Base-by-base conservation (phyloP, 192 early-diverging fungal genomes). In the Entomortierella chlamydospora region DNA sequence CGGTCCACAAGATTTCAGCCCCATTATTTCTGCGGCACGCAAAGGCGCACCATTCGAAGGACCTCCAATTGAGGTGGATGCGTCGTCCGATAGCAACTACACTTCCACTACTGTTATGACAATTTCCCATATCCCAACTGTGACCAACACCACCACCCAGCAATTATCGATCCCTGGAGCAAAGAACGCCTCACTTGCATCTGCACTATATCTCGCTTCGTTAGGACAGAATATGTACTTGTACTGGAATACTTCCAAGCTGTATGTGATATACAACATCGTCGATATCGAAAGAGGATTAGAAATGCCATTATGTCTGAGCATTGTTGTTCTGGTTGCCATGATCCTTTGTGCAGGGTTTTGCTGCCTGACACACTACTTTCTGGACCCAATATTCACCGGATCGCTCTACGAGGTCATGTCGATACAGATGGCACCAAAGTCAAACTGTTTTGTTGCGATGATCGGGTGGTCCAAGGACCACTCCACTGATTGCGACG, bases 181-280 rank as follows among this genome's bases (percentile, higher is more conserved):
- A 47, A 47, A 20, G 3, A 20, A 47, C 3, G 45, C 45, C 2
- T 20, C 45, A 47, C 15, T 20, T 20, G 20, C 45, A 47, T 20
- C 45, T 17, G 45, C 47, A 20, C 25, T 2, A 0, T 62, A 62
- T 45, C 15, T 62, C 43, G 61, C 61, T 29, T 17, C 3, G 2
- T 37, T 62, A 26, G 61, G 61, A 17, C 26, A 50, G 5, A 62
- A 50, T 20, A 29, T 62, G 2, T 17, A 28, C 10, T 4, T n/a
- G 13, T 43, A 47, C 17, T 62, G 61, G 61, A 25, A 29, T 20
- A 22, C 2, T 2, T 39, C 33, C 17, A 29, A 2, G 18, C 25
- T 62, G 20, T 50, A 62, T 42, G 61, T 62, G 2, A 7, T 50
- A 12, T 62, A 62, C 20, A 45, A 62, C 29, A 50, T 12, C 47